Evolutionary conservation across 2,329 filamentous ascomycete species (phyloP).

Genomic region (Mariannaea elegans): DNA sequence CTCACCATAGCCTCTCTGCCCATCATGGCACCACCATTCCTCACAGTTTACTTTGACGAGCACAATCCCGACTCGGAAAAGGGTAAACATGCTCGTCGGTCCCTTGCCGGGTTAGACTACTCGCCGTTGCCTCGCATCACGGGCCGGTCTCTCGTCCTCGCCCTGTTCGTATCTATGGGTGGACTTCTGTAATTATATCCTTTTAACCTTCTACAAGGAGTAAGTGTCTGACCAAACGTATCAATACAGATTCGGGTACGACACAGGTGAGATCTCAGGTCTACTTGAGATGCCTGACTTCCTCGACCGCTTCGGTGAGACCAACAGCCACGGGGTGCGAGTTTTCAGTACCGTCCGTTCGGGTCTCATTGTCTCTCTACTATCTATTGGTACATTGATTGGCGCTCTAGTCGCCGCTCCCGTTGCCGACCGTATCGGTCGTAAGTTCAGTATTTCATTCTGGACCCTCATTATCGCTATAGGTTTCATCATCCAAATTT

Average conservation of each 20-base stretch:
- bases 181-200: conserved; percentile 50
- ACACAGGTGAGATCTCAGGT: conserved; percentile 63
- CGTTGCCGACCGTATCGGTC: conserved; percentile 71
- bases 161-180: conserved; percentile 54
- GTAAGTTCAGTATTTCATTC: conserved; percentile 68
- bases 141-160: conserved; percentile 48
- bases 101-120: conserved; percentile 53
- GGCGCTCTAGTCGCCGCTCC: conserved; percentile 69
- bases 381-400: conserved; percentile 68
- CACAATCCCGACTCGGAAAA: conserved; percentile 53
- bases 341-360: conserved; percentile 63
- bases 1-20: conserved; percentile 14
- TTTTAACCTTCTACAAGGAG: accelerated
- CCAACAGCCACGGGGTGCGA: conserved; percentile 47
- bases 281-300: conserved; percentile 69
- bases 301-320: conserved; percentile 58
- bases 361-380: conserved; percentile 66
- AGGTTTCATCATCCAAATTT: conserved; percentile 74
- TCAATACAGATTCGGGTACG: conserved; percentile 50
- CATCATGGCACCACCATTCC: conserved; percentile 32
- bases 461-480: conserved; percentile 69
- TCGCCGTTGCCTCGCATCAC: conserved; percentile 54
- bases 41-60: conserved; percentile 52
- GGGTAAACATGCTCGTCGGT: conserved; percentile 40
- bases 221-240: neutral